Conservation (phyloP, 2,329 filamentous ascomycete genomes). For the Aspergillus nomiae region DNA sequence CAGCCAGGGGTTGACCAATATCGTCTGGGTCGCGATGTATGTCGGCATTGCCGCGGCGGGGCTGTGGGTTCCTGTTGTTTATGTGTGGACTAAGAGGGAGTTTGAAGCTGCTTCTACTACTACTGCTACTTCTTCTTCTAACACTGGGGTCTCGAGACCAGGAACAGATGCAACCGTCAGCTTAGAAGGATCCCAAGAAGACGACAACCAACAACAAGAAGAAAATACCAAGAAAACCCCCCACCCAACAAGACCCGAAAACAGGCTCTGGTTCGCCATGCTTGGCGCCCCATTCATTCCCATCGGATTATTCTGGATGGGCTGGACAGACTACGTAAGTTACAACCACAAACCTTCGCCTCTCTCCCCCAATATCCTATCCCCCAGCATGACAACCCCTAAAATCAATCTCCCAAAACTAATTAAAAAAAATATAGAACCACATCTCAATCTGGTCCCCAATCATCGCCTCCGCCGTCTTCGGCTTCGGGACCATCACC, state of each 20-base stretch:
- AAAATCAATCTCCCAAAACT: too few relatives aligned
- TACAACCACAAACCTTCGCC: too few relatives aligned
- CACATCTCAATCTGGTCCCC: constrained; percentile 55
- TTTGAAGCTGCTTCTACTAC: constrained; percentile 43
- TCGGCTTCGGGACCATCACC: constrained; percentile 54
- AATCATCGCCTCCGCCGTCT: constrained; percentile 53
- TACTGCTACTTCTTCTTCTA: constrained; percentile 9
- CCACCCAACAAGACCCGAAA: constrained; percentile 48
- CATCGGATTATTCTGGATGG: constrained; percentile 61
- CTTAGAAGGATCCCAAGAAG: too few relatives aligned
- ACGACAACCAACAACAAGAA: not conserved
- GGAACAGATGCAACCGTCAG: too few relatives aligned
- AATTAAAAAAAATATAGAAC: not conserved
- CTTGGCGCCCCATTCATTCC: constrained; percentile 54
- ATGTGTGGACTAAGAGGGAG: constrained; percentile 47
- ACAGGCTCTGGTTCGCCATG: constrained; percentile 59
- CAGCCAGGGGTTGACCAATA: constrained; percentile 49
- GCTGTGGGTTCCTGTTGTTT: constrained; percentile 49
- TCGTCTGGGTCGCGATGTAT: constrained; percentile 54
- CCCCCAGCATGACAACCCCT: too few relatives aligned
- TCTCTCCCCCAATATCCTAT: not conserved
- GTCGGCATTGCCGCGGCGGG: constrained; percentile 43
- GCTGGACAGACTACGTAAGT: constrained; percentile 50
- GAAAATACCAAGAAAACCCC: not conserved
- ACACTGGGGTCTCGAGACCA: too few relatives aligned